A percentile compares a stretch with the other conserved stretches of the same genome.
These are phyloP conservation scores for Bocquillonia castaneifolia DNA, from an alignment of 441 rosid species.

Conservation along the genomic window DNA sequence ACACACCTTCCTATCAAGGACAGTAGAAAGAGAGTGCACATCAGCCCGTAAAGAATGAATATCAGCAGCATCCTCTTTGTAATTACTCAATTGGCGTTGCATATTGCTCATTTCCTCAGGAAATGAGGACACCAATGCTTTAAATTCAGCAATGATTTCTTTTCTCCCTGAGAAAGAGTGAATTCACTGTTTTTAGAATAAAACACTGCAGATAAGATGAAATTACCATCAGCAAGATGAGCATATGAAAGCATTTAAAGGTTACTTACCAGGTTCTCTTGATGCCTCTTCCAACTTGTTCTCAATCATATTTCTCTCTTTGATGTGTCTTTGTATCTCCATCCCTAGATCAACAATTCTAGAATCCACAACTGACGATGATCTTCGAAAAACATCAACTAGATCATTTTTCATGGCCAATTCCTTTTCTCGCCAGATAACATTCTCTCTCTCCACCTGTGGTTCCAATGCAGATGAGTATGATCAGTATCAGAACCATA, in stretches of 20 bases:
- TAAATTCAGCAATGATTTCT: conserved; percentile 78
- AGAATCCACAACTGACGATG: conserved; percentile 62
- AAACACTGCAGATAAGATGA: conserved; percentile 15
- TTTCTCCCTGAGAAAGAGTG: conserved; percentile 68
- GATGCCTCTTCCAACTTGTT: conserved; percentile 59
- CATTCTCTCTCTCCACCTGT: conserved; percentile 84
- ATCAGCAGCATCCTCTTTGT: conserved; percentile 70
- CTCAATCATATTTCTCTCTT: conserved; percentile 54
- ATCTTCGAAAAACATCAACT: conserved; percentile 68
- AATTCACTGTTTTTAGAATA: conserved; percentile 28
- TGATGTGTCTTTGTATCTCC: conserved; percentile 65
- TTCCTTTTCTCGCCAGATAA: conserved; percentile 85
- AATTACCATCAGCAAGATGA: conserved; percentile 14
- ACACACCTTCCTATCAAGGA: conserved; percentile 76
- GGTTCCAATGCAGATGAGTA: conserved; percentile 23
- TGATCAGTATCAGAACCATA: conserved; percentile 35
- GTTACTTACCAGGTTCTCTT: conserved; percentile 63
- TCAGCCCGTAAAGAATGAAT: conserved; percentile 82
- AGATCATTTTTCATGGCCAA: conserved; percentile 68
- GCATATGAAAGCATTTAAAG: conserved; percentile 19
- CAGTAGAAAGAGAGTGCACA: conserved; percentile 64
- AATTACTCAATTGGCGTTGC: conserved; percentile 72
- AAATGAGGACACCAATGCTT: conserved; percentile 77
- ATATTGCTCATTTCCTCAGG: conserved; percentile 83
- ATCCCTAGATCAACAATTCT: conserved; percentile 53